Evolutionary conservation across 345 rosid species (phyloP), one percentile per base, ranked within the genome.

Genomic region (Draba incana): DNA sequence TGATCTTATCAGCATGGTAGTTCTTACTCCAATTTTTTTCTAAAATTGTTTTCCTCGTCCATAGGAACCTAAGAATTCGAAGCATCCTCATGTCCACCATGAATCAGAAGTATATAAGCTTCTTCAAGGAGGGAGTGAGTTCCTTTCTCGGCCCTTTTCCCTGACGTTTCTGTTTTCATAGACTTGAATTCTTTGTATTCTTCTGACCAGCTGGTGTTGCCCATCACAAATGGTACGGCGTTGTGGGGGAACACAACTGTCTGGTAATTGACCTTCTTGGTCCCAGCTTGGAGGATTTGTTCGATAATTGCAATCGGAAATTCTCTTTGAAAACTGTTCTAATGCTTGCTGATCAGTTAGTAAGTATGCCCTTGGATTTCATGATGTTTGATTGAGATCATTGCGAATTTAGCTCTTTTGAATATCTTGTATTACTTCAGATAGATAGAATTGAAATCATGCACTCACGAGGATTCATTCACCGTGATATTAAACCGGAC

Each of bases 241-340:
- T 90, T 9, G 97, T 88, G 69, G 86, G 82, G 14, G 90, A 88
- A 10, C 85, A 81, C 79, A 86, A 90, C 71, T 78, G 85, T 62
- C 86, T 91, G 97, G 96, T 86, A 10, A 91, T 91, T 62, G 97
- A 91, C 48, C 97, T 90, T 78, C 95, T 90, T 57, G 97, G 97
- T 55, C 97, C 97, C 12, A 90, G 97, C 81, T 81, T 90, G 76
- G 97, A 90, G 69, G 97, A 90, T 77, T 76, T 88, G 66, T 90
- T 90, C 78, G 88, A 90, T 75, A 85, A 87, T 35, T 87, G 97
- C 79, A 82, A 79, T 80, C 62, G 97, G 74, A 86, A 70, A 69
- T 85, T 88, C 15, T 64, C 95, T 46, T 76, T 88, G 83, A 90
- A 90, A 72, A 86, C 97, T 10, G 97, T 88, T 39, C 76, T 90